These are phyloP conservation scores for Neurospora sp. DNA, from an alignment of 495 filamentous ascomycete genomes.

Conservation along the genomic window DNA sequence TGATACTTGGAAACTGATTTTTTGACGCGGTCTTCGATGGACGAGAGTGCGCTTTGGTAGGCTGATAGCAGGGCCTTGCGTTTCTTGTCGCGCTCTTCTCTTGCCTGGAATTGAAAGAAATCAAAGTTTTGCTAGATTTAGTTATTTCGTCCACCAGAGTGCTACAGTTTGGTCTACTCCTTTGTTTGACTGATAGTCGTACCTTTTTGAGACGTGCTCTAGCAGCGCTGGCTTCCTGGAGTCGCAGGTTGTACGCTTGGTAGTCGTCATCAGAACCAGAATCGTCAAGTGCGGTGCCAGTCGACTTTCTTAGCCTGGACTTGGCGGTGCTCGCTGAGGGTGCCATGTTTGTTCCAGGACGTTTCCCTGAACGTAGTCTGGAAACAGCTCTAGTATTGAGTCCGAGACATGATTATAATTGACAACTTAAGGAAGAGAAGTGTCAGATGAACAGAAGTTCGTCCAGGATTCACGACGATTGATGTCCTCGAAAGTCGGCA, in stretches of 20 bases:
- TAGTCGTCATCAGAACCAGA: conserved; percentile 12
- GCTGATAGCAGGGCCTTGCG: conserved; percentile 11
- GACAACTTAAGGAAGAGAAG: not conserved
- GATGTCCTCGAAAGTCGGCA: not conserved
- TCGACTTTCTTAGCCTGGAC: not conserved
- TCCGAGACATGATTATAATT: too few relatives aligned
- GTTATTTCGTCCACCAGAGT: not conserved
- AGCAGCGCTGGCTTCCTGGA: conserved; percentile 12
- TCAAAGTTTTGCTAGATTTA: not conserved
- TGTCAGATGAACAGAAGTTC: not conserved
- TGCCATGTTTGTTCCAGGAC: conserved; percentile 5
- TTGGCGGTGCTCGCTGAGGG: conserved; percentile 13
- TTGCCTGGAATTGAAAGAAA: conserved; percentile 4
- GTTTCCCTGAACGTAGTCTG: too few relatives aligned
- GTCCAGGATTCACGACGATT: not conserved
- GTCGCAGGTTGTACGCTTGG: conserved; percentile 8
- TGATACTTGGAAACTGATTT: conserved; percentile 13
- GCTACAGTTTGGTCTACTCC: not conserved
- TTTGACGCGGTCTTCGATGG: conserved; percentile 9
- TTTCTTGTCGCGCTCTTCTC: conserved; percentile 15
- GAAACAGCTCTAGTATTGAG: too few relatives aligned
- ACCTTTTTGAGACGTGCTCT: conserved; percentile 13
- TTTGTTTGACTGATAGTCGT: not conserved
- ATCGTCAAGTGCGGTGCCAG: not conserved
- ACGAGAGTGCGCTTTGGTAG: conserved; percentile 4